Base-by-base conservation (phyloP, 2,329 filamentous ascomycete genomes). In the Pseudocercospora eumusae region DNA sequence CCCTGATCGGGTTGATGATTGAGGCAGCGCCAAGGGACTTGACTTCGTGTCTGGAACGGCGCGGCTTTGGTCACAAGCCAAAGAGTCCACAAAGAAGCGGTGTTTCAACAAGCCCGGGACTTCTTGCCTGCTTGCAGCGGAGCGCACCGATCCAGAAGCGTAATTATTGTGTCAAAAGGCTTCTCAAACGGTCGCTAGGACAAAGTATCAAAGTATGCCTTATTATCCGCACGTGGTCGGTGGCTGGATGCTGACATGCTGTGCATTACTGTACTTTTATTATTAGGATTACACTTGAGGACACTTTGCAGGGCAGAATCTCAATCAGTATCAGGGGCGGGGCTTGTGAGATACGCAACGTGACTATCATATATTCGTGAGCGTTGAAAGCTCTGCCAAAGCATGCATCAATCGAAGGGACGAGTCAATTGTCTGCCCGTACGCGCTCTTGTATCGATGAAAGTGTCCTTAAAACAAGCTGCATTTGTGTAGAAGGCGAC, bases 21-120 rank as follows among this genome's bases (percentile, higher is more conserved):
- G 23, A 28, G 25, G 23, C 59, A 61, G 59, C 53, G 21, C 21
- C 18, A 21, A 27, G 28, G 28, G 42, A 42, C 40, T 28, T 49
- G 55, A 28, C 21, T 52, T 28, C 10, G 47, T 50, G 47, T 25
- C 47, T 50, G 47, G 20, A 50, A 27, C 47, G 33, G 33, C 33
- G 33, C 33, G 33, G 44, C 20, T 47, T 47, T 47, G 23, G 21
- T 25, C 20, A 27, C n/a, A n/a, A 50, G 7, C 13, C 47, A 50
- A 27, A n/a, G 23, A 50, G 20, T 13, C 23, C 23, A 25, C 21
- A 28, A 28, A 52, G 23, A 11, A 52, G 47, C 47, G 47, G 47
- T 52, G 47, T 52, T 52, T 47, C 44, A 47, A 40, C 36, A 9
- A 40, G 18, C 18, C 20, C 20, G 10, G 44, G 20, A 20, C 21